A percentile compares a stretch with the other conserved stretches of the same genome.
phyloP scores from a whole-genome alignment of 176 grass and related monocot species.

The Olyra latifolia region DNA sequence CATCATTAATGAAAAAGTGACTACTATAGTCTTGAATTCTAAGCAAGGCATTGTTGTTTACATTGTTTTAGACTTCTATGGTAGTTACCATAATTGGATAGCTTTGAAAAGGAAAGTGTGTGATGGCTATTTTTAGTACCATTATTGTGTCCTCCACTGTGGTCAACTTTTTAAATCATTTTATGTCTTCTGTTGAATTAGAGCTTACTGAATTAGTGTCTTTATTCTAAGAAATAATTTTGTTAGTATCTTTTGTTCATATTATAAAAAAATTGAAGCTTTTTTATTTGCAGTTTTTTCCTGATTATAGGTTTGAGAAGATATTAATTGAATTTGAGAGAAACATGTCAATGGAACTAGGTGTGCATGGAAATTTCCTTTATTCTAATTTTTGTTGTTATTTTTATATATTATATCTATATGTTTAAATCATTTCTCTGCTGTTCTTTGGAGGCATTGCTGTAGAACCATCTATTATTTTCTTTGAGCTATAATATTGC shows the following conservation, averaged over 20 bases:
- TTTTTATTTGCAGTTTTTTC: constrained; percentile 77
- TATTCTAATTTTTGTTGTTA: neutral
- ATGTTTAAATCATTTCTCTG: constrained; percentile 13
- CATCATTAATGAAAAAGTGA: constrained; percentile 12
- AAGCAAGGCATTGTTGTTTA: constrained; percentile 13
- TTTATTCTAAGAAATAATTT: neutral
- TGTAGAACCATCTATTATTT: neutral
- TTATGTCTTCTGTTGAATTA: neutral
- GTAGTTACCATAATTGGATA: constrained; percentile 3
- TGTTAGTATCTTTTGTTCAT: constrained; percentile 7
- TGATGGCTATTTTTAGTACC: neutral
- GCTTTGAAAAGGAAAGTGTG: neutral
- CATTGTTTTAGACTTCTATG: constrained; percentile 1
- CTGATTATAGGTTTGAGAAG: constrained; percentile 87
- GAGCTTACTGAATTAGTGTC: neutral
- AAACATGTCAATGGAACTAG: constrained; percentile 87
- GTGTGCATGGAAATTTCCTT: constrained; percentile 44
- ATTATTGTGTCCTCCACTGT: constrained; percentile 19
- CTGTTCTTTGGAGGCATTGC: neutral
- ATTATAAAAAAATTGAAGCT: constrained; percentile 22
- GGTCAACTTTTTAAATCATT: neutral
- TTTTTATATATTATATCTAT: constrained; percentile 1
- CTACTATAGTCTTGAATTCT: neutral
- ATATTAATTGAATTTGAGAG: constrained; percentile 83
- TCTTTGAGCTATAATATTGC: neutral